Conservation (phyloP, 2,329 filamentous ascomycete species). For the Monascus ruber region DNA sequence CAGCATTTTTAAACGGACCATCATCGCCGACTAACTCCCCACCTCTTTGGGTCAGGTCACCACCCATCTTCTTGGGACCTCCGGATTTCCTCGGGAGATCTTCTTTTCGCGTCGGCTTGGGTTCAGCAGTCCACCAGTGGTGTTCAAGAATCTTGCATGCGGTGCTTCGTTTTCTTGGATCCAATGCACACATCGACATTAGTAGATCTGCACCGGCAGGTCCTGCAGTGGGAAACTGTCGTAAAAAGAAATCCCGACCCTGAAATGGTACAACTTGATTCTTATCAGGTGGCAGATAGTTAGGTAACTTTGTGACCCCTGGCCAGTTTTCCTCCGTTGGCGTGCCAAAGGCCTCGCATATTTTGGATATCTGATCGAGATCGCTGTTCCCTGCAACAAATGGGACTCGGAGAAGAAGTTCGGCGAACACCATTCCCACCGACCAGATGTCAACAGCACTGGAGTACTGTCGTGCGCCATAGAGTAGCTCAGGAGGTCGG, state of each 20-base stretch:
- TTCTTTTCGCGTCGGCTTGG: slow-evolving; percentile 69
- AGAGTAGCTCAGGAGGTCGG: slow-evolving; percentile 84
- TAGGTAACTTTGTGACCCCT: slow-evolving; percentile 67
- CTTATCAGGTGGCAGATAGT: slow-evolving; percentile 61
- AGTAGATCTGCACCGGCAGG: slow-evolving; percentile 76
- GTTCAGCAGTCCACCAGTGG: slow-evolving; percentile 74
- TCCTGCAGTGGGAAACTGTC: slow-evolving; percentile 69
- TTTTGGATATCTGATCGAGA: slow-evolving; percentile 72
- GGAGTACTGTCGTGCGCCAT: slow-evolving; percentile 77
- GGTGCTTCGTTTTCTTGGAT: slow-evolving; percentile 74
- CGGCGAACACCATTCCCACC: slow-evolving; percentile 83
- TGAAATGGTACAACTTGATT: slow-evolving; percentile 46
- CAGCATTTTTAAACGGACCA: slow-evolving; percentile 57
- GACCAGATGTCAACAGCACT: slow-evolving; percentile 92
- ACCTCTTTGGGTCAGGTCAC: slow-evolving; percentile 67
- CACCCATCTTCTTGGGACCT: slow-evolving; percentile 63
- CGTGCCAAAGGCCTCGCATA: slow-evolving; percentile 75
- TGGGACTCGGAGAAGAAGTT: slow-evolving; percentile 70
- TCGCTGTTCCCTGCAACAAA: slow-evolving; percentile 78
- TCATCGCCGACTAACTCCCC: slow-evolving; percentile 57
- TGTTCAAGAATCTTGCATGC: slow-evolving; percentile 70
- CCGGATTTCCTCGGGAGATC: slow-evolving; percentile 69
- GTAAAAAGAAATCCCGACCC: slow-evolving; percentile 60
- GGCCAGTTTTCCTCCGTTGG: slow-evolving; percentile 95
- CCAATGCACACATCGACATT: slow-evolving; percentile 70